Evolutionary conservation across 2,329 filamentous ascomycete genomes (phyloP).

Genomic region (Didymella sp.): DNA sequence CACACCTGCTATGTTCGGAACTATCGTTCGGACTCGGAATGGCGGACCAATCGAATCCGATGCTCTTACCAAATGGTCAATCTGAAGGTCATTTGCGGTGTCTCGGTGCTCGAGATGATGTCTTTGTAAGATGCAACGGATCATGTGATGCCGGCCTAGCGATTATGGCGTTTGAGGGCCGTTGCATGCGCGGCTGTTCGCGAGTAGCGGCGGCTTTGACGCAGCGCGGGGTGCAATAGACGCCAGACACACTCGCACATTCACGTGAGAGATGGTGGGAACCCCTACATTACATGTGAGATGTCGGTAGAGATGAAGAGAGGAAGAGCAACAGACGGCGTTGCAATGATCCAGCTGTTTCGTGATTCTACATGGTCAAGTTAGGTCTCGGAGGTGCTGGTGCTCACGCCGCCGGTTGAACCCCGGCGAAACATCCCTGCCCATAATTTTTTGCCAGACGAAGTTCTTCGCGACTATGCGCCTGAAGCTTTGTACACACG

Average conservation of each 20-base stretch:
- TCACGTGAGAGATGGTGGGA: background rate
- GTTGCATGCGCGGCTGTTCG: background rate
- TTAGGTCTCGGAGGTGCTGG: constrained; percentile 2
- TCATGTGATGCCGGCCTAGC: constrained; percentile 22
- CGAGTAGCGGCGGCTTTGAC: constrained; percentile 18
- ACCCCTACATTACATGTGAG: background rate
- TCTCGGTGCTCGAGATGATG: constrained; percentile 16
- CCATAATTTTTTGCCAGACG: constrained; percentile 44
- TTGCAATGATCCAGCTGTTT: background rate
- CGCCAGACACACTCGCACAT: constrained; percentile 9
- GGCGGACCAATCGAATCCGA: constrained; percentile 19
- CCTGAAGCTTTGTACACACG: constrained; percentile 22
- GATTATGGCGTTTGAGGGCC: constrained; percentile 20
- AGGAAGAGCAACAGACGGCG: background rate
- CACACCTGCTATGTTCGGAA: constrained; percentile 11
- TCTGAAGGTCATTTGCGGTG: constrained; percentile 13
- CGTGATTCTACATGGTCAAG: background rate
- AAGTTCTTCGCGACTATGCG: constrained; percentile 32
- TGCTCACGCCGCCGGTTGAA: constrained; percentile 12
- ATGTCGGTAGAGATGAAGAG: background rate
- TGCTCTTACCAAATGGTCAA: constrained; percentile 6
- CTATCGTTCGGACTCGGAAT: constrained; percentile 16
- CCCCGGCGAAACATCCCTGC: constrained; percentile 33
- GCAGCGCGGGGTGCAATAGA: constrained; percentile 9
- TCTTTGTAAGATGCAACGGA: constrained; percentile 6